Conservation (phyloP, 1,284 basidiomycete genomes). For the Pseudozyma sp. region DNA sequence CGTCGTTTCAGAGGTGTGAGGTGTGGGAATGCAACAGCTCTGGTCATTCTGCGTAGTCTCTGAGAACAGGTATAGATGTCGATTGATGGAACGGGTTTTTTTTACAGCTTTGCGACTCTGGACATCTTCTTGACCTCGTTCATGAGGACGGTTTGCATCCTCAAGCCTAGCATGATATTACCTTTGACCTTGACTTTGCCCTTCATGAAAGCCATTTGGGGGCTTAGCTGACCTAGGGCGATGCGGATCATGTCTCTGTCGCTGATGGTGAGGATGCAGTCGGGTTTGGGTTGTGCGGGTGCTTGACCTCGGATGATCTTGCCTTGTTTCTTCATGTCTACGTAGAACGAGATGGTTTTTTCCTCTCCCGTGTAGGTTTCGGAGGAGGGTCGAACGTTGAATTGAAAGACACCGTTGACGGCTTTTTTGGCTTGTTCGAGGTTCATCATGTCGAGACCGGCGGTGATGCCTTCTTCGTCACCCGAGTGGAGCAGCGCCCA, state of each 20-base stretch:
- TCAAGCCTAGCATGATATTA: constrained; percentile 59
- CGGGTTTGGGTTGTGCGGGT: constrained; percentile 55
- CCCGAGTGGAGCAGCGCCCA: constrained; percentile 50
- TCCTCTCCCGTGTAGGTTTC: constrained; percentile 21
- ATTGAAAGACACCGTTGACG: constrained; percentile 57
- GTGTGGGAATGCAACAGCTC: too few relatives aligned
- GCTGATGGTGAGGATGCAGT: constrained; percentile 49
- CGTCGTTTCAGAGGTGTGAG: not conserved
- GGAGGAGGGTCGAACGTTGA: constrained; percentile 44
- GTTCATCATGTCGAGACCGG: constrained; percentile 57
- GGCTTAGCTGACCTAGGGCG: constrained; percentile 52
- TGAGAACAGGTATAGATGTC: too few relatives aligned
- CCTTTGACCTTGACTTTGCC: constrained; percentile 59
- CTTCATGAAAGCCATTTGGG: constrained; percentile 59
- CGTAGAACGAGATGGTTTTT: constrained; percentile 47
- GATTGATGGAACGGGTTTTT: too few relatives aligned
- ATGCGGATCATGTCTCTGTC: constrained; percentile 61
- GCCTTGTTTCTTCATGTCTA: constrained; percentile 57
- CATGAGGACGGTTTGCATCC: constrained; percentile 56
- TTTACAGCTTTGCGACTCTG: constrained; percentile 46
- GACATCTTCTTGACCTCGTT: constrained; percentile 57
- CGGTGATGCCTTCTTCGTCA: constrained; percentile 45
- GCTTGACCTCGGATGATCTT: constrained; percentile 42
- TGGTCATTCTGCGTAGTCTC: too few relatives aligned
- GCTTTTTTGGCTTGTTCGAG: constrained; percentile 52